Evolutionary conservation across 1,139 yeast genomes (phyloP), one percentile per base, ranked within the genome.

Genomic region (Blastobotrys indianensis): DNA sequence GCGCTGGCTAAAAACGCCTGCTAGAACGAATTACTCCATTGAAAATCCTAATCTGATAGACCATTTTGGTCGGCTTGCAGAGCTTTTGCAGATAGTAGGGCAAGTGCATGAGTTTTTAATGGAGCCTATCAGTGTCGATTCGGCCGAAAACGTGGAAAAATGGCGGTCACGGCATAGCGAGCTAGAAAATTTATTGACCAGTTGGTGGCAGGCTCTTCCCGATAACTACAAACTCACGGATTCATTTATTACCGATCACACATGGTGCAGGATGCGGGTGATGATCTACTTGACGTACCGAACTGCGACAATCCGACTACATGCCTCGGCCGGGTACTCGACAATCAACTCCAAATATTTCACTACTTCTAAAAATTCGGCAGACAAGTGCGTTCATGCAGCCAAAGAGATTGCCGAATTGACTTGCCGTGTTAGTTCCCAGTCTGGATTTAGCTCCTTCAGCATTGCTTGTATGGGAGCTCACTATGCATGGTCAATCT

Each of bases 281-380:
- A 55, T 54, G 48, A 45, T 65, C 5, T 63, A 51, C 42, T 61
- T 66, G 3, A 56, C 58, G 12, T 65, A 64, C 47, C 58, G 60
- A 38, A 63, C 66, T 0, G 54, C 66, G 2, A 49, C 63, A 25
- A 60, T 64, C 33, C 61, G 64, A 41, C 48, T 64, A 12, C 64
- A 65, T 46, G 62, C 66, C 0, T 60, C 67, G 2, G 62, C 63
- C 17, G 68, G 65, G 1, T 65, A 60, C 47, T 62, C 67, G 11
- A 59, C 61, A 41, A 57, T 62, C n/a, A 61, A 60, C 41, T 57
- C 65, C 2, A 64, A 58, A 16, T 55, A 49, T 35, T 59, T 63
- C 44, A 54, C 57, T 12, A 55, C 59, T 11, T 61, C 66, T 1
- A 58, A 61, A 7, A 58, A 55, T 38, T 65, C 68, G 11, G 61